Evolutionary conservation across 108 stramenopile genomes (phyloP).

Genomic region (Nitzschia sp.): DNA sequence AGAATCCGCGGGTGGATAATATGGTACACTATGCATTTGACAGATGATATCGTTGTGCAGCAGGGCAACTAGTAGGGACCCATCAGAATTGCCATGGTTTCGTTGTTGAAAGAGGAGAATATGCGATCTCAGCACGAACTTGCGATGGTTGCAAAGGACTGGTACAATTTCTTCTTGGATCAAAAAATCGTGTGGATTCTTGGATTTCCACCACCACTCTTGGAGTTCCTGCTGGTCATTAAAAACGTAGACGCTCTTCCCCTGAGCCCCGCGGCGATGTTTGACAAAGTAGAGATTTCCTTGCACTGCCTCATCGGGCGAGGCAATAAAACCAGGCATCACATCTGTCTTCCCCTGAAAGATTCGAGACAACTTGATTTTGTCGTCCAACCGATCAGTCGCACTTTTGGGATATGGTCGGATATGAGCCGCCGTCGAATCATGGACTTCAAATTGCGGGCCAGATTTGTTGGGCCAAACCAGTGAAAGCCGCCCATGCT

Average conservation of each 20-base stretch:
- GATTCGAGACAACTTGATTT: not conserved
- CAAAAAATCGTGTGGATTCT: conserved; percentile 14
- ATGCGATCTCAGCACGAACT: conserved; percentile 9
- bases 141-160: not conserved
- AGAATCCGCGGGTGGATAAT: not conserved
- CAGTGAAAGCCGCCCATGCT: not conserved
- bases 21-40: not conserved
- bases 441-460: conserved; percentile 11
- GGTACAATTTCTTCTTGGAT: conserved; percentile 9
- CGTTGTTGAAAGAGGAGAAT: not conserved
- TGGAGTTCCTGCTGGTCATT: not conserved
- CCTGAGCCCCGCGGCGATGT: conserved; percentile 11
- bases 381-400: conserved; percentile 14
- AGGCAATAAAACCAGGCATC: not conserved
- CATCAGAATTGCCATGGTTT: not conserved
- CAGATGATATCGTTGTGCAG: not conserved
- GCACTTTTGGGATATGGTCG: conserved; percentile 10
- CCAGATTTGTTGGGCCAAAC: conserved; percentile 17
- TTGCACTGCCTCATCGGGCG: not conserved
- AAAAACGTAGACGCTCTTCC: conserved; percentile 13
- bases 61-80: not conserved
- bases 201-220: conserved; percentile 2
- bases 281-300: conserved; percentile 17
- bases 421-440: conserved; percentile 2
- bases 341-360: not conserved